Percentiles rank a stretch among this genome's conserved stretches.
Evolutionary conservation across 768 basidiomycete genomes (phyloP).

Genomic region (Panaeolus cyanescens): DNA sequence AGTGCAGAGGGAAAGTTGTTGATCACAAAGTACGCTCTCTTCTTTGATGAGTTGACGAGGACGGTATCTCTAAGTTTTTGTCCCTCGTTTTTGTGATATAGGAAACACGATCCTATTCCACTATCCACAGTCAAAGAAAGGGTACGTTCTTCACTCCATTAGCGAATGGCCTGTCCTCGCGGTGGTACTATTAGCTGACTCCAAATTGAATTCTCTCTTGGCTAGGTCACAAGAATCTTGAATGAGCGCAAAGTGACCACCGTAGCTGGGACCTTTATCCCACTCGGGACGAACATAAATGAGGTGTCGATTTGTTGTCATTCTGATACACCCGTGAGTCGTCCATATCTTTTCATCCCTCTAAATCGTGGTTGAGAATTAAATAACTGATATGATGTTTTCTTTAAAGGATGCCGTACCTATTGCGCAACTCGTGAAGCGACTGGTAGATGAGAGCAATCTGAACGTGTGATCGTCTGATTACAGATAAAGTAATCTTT

Average conservation of each 20-base stretch:
- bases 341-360: conserved; percentile 8
- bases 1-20: conserved; percentile 54
- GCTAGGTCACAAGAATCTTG: conserved; percentile 47
- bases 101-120: conserved; percentile 52
- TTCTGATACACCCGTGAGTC: conserved; percentile 61
- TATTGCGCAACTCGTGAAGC: conserved; percentile 52
- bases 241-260: conserved; percentile 49
- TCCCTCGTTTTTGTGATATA: too few species aligned
- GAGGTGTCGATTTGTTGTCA: conserved; percentile 68
- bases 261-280: conserved; percentile 37
- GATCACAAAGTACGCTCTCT: conserved; percentile 52
- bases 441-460: conserved; percentile 58
- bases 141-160: conserved; percentile 25
- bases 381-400: background rate
- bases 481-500: too few species aligned
- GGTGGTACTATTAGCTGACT: too few species aligned
- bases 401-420: conserved; percentile 50
- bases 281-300: conserved; percentile 41
- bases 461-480: too few species aligned
- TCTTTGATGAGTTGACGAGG: too few species aligned
- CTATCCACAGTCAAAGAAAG: conserved; percentile 41
- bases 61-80: too few species aligned
- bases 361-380: too few species aligned
- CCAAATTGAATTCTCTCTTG: background rate
- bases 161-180: conserved; percentile 3